Base-by-base conservation (phyloP, 2,329 filamentous ascomycete species). In the Colletotrichum australisinense region DNA sequence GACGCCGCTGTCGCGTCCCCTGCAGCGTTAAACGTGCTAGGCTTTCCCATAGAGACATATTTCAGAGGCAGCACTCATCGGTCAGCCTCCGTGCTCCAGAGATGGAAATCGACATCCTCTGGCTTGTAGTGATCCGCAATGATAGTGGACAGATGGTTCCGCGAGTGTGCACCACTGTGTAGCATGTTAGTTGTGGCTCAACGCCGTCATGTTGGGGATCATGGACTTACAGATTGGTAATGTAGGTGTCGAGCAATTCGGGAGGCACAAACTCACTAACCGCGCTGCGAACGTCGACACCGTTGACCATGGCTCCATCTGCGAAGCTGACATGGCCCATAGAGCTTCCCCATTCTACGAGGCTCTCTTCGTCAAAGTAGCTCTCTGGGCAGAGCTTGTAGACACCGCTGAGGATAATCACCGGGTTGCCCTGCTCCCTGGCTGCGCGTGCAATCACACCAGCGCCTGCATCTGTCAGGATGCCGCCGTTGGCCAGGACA, bases 341-440 rank as follows among this genome's bases (percentile, higher is more conserved):
- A 1, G 95, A 91, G 80, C 95, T 92, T 19, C 95, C 96, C 84
- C 95, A 95, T 83, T 98, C 96, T 72, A 98, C 93, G 74, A 97
- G 85, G 5, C 92, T 91, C 75, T 95, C 93, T 66, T 93, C 92
- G 78, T 97, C 92, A 78, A 95, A 95, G 1, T 95, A 93, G 78
- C 95, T 96, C 72, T 97, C 92, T 0, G 97, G 95, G 77, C 94
- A 97, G 68, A 99, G 90, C 84, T 97, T 97, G 87, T 98, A 98
- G 24, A 98, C 93, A 38, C 95, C 96, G 65, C 93, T 94, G 56
- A 99, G 90, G 3, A 97, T 94, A 28, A 98, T 92, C 22, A 99
- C 95, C 0, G 95, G 93, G 28, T 93, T 94, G 76, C 93, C 91
- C 78, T 95, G 93, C 76, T 93, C 92, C 80, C 93, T 93, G 16